A percentile compares a stretch with the other conserved stretches of the same genome.
Conservation (phyloP, 2,329 filamentous ascomycete genomes). For the Escovopsis sp. region DNA sequence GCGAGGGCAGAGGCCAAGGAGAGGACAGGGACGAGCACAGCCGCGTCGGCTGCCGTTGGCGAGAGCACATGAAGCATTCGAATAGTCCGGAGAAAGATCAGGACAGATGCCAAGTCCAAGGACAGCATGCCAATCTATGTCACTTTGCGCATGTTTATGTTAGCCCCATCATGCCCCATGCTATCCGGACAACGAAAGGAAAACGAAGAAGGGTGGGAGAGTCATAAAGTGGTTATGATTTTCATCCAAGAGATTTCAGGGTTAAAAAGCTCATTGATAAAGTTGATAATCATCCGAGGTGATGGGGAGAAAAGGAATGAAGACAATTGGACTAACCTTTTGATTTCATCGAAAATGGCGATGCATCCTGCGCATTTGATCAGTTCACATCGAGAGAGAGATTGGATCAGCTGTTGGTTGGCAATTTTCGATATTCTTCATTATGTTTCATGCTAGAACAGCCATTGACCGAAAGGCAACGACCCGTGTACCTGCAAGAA, state of each 20-base stretch:
- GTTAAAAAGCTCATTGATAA: slow-evolving; percentile 53
- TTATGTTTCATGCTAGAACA: slow-evolving; percentile 12
- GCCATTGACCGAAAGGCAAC: slow-evolving; percentile 26
- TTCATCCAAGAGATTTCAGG: slow-evolving; percentile 45
- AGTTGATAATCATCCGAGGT: slow-evolving; percentile 39
- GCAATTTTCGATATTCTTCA: slow-evolving; percentile 14
- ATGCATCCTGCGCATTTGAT: neutral
- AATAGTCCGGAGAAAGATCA: too few species aligned
- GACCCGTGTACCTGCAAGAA: slow-evolving; percentile 31
- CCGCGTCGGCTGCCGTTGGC: too few species aligned
- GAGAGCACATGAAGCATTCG: too few species aligned
- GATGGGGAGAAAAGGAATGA: slow-evolving; percentile 9
- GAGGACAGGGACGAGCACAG: neutral
- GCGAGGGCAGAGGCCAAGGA: too few species aligned
- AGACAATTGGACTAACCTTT: slow-evolving; percentile 27
- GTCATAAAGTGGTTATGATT: slow-evolving; percentile 36
- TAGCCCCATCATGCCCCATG: slow-evolving; percentile 10
- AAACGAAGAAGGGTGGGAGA: slow-evolving; percentile 8
- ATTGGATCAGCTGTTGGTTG: slow-evolving; percentile 4
- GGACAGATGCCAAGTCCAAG: too few species aligned
- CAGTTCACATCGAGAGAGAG: slow-evolving; percentile 1
- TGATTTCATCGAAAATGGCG: neutral
- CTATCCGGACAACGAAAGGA: too few species aligned
- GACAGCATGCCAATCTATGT: slow-evolving; percentile 3
- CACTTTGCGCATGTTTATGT: slow-evolving; percentile 17